Evolutionary conservation across 2,329 filamentous ascomycete species (phyloP).

Genomic region (Calonectria hawksworthii): DNA sequence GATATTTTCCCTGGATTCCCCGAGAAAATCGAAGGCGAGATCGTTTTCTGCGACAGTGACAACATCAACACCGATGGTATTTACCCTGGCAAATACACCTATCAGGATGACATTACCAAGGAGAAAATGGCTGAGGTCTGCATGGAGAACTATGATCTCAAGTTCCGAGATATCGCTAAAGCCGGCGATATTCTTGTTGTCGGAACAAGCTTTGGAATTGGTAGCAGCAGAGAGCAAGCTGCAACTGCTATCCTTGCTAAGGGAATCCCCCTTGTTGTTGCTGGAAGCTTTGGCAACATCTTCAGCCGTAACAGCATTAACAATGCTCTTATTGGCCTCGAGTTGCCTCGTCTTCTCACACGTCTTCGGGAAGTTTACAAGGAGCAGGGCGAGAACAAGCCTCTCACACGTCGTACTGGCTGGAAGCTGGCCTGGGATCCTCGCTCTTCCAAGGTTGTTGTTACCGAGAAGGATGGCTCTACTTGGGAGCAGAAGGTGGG

Average conservation of each 20-base stretch:
- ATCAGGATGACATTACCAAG: conserved; percentile 83
- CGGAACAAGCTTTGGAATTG: conserved; percentile 85
- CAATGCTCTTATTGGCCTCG: conserved; percentile 80
- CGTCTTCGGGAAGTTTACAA: conserved; percentile 74
- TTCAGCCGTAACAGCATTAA: conserved; percentile 85
- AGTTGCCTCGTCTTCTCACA: conserved; percentile 76
- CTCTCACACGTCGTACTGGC: conserved; percentile 69
- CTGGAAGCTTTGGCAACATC: conserved; percentile 86
- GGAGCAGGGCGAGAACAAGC: conserved; percentile 33
- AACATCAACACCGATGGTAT: conserved; percentile 67
- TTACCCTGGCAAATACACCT: conserved; percentile 79
- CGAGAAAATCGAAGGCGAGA: conserved; percentile 85
- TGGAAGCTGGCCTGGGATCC: conserved; percentile 90
- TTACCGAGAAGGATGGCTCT: conserved; percentile 76
- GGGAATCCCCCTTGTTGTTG: conserved; percentile 83
- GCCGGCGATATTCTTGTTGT: conserved; percentile 85
- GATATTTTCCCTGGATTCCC: conserved; percentile 90
- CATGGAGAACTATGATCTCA: conserved; percentile 93
- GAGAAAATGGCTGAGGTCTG: conserved; percentile 90
- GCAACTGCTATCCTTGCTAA: conserved; percentile 63
- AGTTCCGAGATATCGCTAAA: conserved; percentile 75
- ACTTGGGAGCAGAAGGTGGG: conserved; percentile 85
- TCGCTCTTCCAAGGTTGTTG: conserved; percentile 75
- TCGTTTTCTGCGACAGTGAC: conserved; percentile 72
- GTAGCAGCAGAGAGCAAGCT: neutral